Evolutionary conservation across 2,329 filamentous ascomycete genomes (phyloP), one percentile per base, ranked within the genome.

Genomic region (Hypoxylon sp.): DNA sequence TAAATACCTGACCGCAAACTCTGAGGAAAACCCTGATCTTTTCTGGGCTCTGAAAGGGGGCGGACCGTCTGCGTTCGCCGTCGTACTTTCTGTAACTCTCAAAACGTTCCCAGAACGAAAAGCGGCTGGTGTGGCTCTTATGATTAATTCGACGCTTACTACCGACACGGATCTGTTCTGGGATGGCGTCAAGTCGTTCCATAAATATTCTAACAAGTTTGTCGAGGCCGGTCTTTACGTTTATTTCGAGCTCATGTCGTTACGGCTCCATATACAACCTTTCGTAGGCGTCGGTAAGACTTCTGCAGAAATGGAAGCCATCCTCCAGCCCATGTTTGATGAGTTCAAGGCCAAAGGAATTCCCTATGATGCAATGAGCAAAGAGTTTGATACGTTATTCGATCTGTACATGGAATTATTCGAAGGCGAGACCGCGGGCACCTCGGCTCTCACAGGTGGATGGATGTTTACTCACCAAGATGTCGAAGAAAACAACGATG

Each of bases 31-130:
- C 65, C 65, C 80, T 0, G 86, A 89, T 59, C 80, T 90, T 1
- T 88, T 86, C 77, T 90, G 86, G 86, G 87, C 86, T 3, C 77
- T 88, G 14, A 80, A 81, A 61, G 86, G 86, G 19, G 85, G 86
- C 9, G 86, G 87, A 0, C 84, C 82, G 4, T 84, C 84, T 1
- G 86, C 82, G 4, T 89, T 84, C 69, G 87, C 81, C 1, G 79
- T 88, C 1, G 84, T 88, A 8, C 77, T 82, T 22, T 85, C 84
- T 3, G 81, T 87, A 70, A 88, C 86, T 0, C 77, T 85, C 66
- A 88, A 86, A 74, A 84, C 84, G 0, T 83, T 87, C 72, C 77
- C 80, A 0, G 86, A 86, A 51, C 78, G 71, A 75, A 77, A 77
- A 0, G 79, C 78, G 0, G 78, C 83, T 0, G 86, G 84, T 5